Base-by-base conservation (phyloP, 2,329 filamentous ascomycete species). In the Sporothrix euskadiensis region DNA sequence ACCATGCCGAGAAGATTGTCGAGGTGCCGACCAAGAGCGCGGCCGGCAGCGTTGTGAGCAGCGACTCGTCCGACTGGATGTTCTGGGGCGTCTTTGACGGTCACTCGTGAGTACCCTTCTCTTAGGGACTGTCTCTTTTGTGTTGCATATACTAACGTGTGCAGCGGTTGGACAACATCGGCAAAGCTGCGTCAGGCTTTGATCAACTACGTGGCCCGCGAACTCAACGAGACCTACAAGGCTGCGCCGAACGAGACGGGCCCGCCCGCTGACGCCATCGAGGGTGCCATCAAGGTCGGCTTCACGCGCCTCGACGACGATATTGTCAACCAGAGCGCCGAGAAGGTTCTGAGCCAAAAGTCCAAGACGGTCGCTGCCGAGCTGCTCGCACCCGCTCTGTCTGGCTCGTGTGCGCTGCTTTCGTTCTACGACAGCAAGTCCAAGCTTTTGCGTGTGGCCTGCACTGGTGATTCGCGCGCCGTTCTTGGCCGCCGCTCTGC, bases 51-150 rank as follows among this genome's bases (percentile, higher is more conserved):
- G 78, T 79, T 30, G 78, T 80, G 47, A 81, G 86, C 52, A 85
- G 87, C 19, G 76, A 85, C 22, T 89, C 86, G 74, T 93, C 88
- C 75, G 97, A 99, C 82, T 99, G 96, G 96, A 98, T 98, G 94
- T 99, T 99, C 82, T 99, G 97, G 96, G 96, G 94, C 73, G 94
- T 99, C 22, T 99, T 98, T 82, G 96, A 99, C 80, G 96, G 96
- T 0, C 96, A 99, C 82, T 93, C 93, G 93, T 95, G 84, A 82
- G 88, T 87, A 3, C 8, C 47, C n/a, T 16, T 19, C n/a, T 16
- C 30, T 10, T 5, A 6, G 19, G 8, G 35, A 35, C 35, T 49
- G 19, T 49, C 12, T 49, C 1, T 16, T 52, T 19, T 30, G 22
- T n/a, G 1, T 26, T 7, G 14, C 4, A 14, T n/a, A 41, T 65